These are phyloP conservation scores for Tulasnella sp. DNA, from an alignment of 768 basidiomycete genomes.

Conservation along the genomic window DNA sequence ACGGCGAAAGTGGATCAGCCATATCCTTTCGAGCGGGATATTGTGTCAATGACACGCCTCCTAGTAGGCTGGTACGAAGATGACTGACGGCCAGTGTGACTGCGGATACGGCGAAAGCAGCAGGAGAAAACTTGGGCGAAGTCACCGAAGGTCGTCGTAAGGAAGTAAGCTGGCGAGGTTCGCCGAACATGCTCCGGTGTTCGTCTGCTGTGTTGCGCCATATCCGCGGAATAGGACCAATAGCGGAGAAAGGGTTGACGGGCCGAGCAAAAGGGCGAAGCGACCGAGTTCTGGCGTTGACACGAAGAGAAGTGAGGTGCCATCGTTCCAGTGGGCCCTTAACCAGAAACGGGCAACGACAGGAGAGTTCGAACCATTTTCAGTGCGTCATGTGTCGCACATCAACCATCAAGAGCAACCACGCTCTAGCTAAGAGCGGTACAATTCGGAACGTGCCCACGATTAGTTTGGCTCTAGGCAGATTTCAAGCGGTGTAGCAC, in stretches of 20 bases:
- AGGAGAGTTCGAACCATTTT: neutral
- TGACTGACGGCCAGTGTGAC: neutral
- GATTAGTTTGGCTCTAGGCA: no score
- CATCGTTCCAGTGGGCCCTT: neutral
- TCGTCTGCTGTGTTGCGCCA: neutral
- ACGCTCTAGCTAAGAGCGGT: no score
- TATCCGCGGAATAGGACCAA: neutral
- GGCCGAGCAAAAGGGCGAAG: neutral
- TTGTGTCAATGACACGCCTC: neutral
- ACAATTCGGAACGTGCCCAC: no score
- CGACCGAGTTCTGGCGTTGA: neutral
- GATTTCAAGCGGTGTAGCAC: no score
- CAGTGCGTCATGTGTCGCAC: neutral
- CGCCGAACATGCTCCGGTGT: neutral
- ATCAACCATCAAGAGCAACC: neutral
- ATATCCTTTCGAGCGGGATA: neutral
- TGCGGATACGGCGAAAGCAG: neutral
- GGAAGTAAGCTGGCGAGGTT: neutral
- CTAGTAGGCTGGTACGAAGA: neutral
- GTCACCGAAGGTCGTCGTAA: neutral
- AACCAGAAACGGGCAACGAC: neutral
- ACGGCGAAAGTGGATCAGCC: neutral
- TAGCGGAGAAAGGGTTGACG: neutral
- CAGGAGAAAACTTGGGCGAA: neutral
- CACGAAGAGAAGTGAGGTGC: neutral